These are phyloP conservation scores for Saccharomycopsis sp. DNA, from an alignment of 805 yeast species.

Conservation along the genomic window DNA sequence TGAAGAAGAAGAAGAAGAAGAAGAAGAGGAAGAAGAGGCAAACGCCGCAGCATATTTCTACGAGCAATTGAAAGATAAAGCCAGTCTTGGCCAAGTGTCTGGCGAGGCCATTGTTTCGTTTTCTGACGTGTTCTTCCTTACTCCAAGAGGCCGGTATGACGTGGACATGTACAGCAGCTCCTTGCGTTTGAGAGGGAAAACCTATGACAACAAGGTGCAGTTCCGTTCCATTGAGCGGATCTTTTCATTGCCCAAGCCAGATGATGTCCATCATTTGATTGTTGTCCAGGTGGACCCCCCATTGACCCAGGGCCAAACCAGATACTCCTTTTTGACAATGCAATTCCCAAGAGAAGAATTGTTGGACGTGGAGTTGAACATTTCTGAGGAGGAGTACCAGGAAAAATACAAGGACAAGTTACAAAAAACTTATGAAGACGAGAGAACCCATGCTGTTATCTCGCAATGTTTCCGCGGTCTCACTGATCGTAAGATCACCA, in stretches of 20 bases:
- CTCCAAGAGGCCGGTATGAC: constrained; percentile 98
- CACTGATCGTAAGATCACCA: constrained; percentile 74
- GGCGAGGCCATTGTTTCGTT: constrained; percentile 94
- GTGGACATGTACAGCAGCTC: constrained; percentile 86
- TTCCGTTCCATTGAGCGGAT: constrained; percentile 84
- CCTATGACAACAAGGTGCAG: constrained; percentile 93
- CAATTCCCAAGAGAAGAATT: constrained; percentile 90
- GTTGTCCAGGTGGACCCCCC: constrained; percentile 95
- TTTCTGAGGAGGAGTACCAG: constrained; percentile 75
- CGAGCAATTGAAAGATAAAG: constrained; percentile 85
- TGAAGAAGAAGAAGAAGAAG: constrained; percentile 26
- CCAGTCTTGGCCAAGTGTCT: constrained; percentile 87
- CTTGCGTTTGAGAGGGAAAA: constrained; percentile 89
- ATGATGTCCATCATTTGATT: constrained; percentile 81
- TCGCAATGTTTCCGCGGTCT: constrained; percentile 85
- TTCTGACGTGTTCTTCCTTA: constrained; percentile 80
- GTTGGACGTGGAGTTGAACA: constrained; percentile 78
- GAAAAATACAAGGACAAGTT: constrained; percentile 65
- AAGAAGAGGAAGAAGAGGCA: constrained; percentile 36
- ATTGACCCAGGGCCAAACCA: constrained; percentile 93
- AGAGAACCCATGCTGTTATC: constrained; percentile 78
- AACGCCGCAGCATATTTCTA: constrained; percentile 79
- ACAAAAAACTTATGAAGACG: constrained; percentile 59
- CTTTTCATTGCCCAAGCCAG: constrained; percentile 89
- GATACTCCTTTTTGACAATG: constrained; percentile 84